Percentiles rank a stretch among this genome's conserved stretches.
phyloP scores from a whole-genome alignment of 129 eudicot genomes.

The Flaveria brownii region DNA sequence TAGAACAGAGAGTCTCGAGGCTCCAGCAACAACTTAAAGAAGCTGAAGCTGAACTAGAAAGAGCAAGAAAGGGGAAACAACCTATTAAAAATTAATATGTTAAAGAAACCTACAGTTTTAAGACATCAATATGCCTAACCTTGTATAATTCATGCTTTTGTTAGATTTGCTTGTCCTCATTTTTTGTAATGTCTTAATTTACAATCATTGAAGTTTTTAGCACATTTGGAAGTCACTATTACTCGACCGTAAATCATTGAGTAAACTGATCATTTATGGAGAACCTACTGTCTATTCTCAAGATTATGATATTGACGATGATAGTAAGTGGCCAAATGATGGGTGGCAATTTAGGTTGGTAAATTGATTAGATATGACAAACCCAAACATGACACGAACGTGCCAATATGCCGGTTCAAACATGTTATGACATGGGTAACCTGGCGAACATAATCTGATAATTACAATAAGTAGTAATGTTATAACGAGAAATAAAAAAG shows the following conservation, averaged over 20 bases:
- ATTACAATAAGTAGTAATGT: too few species aligned
- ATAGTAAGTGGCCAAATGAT: neutral
- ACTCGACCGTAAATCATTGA: too few species aligned
- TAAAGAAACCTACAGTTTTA: conserved; percentile 14
- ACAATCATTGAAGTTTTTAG: neutral
- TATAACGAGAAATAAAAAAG: too few species aligned
- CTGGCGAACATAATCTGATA: too few species aligned
- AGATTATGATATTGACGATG: neutral
- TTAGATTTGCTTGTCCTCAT: conserved; percentile 12
- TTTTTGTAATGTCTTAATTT: conserved; percentile 20
- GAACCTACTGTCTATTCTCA: neutral
- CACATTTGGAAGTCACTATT: too few species aligned
- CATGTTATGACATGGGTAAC: neutral
- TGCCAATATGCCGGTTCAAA: neutral
- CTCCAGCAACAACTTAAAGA: conserved; percentile 63
- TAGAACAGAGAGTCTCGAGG: conserved; percentile 62
- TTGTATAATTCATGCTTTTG: conserved; percentile 30
- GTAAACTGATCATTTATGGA: too few species aligned
- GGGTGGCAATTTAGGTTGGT: neutral
- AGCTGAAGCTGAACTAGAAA: conserved; percentile 85
- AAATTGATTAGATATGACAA: neutral
- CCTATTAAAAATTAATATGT: conserved; percentile 22
- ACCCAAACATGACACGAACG: neutral
- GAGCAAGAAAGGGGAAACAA: conserved; percentile 70
- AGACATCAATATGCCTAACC: conserved; percentile 15